These are phyloP conservation scores for Ceratopteris richardii DNA, from an alignment of 75 land plant species.

Conservation along the genomic window DNA sequence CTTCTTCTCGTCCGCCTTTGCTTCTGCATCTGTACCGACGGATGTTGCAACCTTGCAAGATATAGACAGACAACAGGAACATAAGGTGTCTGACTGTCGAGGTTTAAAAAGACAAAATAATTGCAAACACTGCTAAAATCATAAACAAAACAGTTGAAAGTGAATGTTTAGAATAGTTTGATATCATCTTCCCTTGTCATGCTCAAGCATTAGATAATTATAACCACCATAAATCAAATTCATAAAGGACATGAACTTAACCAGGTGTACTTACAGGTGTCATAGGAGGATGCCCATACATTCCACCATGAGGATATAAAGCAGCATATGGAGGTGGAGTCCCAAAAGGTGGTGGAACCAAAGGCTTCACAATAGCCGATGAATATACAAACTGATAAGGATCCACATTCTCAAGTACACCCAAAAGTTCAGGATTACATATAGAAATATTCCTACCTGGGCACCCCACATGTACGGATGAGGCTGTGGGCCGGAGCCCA, in stretches of 20 bases:
- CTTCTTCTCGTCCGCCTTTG: constrained; percentile 48
- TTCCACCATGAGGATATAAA: constrained; percentile 70
- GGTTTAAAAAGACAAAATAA: too few species aligned
- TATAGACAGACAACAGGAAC: too few species aligned
- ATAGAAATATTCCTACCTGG: constrained; percentile 32
- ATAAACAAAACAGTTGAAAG: too few species aligned
- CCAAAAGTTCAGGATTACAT: too few species aligned
- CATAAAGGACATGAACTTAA: too few species aligned
- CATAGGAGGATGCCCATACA: constrained; percentile 69
- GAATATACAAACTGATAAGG: constrained; percentile 4
- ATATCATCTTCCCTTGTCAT: too few species aligned
- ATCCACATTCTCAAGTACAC: too few species aligned
- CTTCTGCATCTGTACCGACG: constrained; percentile 19
- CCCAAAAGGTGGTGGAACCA: constrained; percentile 81
- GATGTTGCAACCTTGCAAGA: constrained; percentile 7
- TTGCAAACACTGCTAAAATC: too few species aligned
- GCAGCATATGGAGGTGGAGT: constrained; percentile 74
- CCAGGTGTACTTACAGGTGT: constrained; percentile 33
- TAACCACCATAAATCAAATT: too few species aligned
- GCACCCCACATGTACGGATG: constrained; percentile 84
- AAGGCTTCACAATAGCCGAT: constrained; percentile 52
- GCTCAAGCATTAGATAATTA: too few species aligned
- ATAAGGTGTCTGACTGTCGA: too few species aligned
- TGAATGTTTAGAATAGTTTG: too few species aligned
- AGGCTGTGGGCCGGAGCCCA: constrained; percentile 53